phyloP scores from a whole-genome alignment of 768 basidiomycete species.

The Lentinula raphanica region DNA sequence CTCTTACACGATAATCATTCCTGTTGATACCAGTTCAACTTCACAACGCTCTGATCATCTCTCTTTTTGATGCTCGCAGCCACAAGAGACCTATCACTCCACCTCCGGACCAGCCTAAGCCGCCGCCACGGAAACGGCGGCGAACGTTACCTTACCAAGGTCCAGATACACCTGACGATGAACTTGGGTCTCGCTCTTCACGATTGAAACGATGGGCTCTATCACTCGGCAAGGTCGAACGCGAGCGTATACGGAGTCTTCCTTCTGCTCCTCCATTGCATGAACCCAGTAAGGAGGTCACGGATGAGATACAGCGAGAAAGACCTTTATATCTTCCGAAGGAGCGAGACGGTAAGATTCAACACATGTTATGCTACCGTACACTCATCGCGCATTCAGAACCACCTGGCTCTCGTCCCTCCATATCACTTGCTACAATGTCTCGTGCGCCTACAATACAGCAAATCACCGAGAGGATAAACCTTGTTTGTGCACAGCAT shows the following conservation, averaged over 20 bases:
- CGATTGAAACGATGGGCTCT: constrained; percentile 74
- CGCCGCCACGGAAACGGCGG: constrained; percentile 61
- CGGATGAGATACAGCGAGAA: constrained; percentile 68
- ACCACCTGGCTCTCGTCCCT: constrained; percentile 64
- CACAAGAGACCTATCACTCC: constrained; percentile 65
- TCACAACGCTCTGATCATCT: constrained; percentile 81
- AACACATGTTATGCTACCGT: not conserved
- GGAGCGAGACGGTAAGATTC: constrained; percentile 58
- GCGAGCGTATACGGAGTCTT: constrained; percentile 60
- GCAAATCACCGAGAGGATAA: constrained; percentile 74
- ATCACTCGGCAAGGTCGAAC: constrained; percentile 65
- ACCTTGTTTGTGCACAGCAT: constrained; percentile 77
- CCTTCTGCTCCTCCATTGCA: constrained; percentile 33
- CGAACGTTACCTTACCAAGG: constrained; percentile 69
- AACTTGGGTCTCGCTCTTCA: constrained; percentile 51
- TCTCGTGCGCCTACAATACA: constrained; percentile 70
- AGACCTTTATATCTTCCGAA: constrained; percentile 58
- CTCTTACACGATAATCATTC: constrained; percentile 15
- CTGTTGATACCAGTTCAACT: constrained; percentile 47
- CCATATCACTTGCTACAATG: constrained; percentile 68
- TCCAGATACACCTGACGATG: constrained; percentile 45
- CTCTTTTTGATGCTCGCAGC: constrained; percentile 73
- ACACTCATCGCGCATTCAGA: constrained; percentile 32
- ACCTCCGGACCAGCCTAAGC: constrained; percentile 48
- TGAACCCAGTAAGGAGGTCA: constrained; percentile 41